Evolutionary conservation across 805 yeast genomes (phyloP).

Genomic region (Candida montana): DNA sequence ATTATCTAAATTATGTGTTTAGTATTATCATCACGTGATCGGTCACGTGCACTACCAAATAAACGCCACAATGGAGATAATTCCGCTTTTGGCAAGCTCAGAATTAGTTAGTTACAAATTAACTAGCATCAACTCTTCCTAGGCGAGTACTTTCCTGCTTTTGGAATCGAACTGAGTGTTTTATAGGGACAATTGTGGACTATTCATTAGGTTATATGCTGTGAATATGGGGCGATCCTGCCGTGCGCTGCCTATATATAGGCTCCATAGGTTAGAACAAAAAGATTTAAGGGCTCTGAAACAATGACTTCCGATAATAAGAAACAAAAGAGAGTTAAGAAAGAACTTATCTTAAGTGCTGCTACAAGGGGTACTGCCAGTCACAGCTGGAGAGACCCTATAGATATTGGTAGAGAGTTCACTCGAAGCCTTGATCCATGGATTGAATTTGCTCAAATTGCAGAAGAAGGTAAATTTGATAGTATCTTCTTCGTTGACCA

Average conservation of each 20-base stretch:
- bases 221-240: no score
- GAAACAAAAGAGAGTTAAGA: constrained; percentile 6
- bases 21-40: no score
- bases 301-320: constrained; percentile 2
- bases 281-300: constrained; percentile 3
- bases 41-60: no score
- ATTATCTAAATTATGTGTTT: no score
- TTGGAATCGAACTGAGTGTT: neutral
- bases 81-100: no score
- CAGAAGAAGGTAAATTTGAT: constrained; percentile 35
- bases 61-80: neutral
- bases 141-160: neutral
- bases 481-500: constrained; percentile 37
- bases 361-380: constrained; percentile 29
- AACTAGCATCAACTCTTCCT: neutral
- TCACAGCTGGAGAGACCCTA: constrained; percentile 30
- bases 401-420: constrained; percentile 10
- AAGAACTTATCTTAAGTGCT: constrained; percentile 32
- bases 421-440: constrained; percentile 27
- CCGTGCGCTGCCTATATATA: no score
- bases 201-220: no score
- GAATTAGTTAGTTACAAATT: neutral
- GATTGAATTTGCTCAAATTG: constrained; percentile 31
- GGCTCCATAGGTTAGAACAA: no score
- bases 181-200: neutral